Evolutionary conservation across 2,329 filamentous ascomycete species (phyloP), one percentile per base, ranked within the genome.

Genomic region (Hymenotorrendiella dingleyae): DNA sequence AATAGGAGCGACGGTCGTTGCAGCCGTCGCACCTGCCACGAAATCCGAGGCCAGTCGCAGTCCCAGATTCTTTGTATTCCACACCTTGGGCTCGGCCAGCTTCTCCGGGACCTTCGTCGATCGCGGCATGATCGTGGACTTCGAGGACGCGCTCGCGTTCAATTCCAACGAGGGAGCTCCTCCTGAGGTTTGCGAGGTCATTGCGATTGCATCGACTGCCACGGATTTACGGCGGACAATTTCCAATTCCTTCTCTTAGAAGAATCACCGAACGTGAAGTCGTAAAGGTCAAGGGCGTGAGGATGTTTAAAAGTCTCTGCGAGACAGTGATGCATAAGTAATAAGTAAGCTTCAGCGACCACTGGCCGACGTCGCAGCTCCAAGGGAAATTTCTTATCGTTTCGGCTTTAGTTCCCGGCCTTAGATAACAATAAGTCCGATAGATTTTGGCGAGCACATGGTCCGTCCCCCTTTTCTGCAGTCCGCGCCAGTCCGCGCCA

Each of bases 21-120:
- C 87, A 9, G 89, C 86, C 34, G 77, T 74, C 2, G 76, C 73
- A 1, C 87, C 89, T 56, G 83, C 82, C 33, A 76, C 63, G 17
- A 76, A 64, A 67, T 95, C 88, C 12, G 80, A 76, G 32, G 72
- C 77, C 10, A 94, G 59, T 40, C 88, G 75, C 52, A 74, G 63
- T 11, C 74, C 75, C 42, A 94, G 64, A 54, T 86, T 82, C 51
- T 78, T 76, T 19, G 86, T 90, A 63, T 94, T 94, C 84, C 86
- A 91, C 64, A 48, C 43, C 44, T 41, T 46, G 24, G 42, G 20
- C 33, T 52, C 54, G 30, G 26, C 19, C 40, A 47, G 27, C 20
- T 50, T 36, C 32, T 54, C 48, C 27, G 47, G 33, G 14, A 36
- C 43, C 30, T 49, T 48, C 16, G 42, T 19, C 26, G 48, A 28